A percentile compares a stretch with the other conserved stretches of the same genome.
Evolutionary conservation across 257 asterid species (phyloP).

Genomic region (Haberlea rhodopensis): DNA sequence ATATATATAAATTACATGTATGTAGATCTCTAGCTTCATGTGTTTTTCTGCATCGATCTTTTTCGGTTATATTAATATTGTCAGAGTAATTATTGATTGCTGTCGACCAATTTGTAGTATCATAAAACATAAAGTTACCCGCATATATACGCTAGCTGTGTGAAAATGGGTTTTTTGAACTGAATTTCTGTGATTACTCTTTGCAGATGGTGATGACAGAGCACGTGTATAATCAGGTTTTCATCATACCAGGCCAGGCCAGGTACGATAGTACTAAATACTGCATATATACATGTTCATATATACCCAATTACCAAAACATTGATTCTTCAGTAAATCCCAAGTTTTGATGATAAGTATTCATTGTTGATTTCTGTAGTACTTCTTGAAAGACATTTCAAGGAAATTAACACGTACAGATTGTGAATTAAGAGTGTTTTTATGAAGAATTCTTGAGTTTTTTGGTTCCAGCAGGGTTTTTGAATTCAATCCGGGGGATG

Average conservation of each 20-base stretch:
- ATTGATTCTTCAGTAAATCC: slow-evolving; percentile 22
- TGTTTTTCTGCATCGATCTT: background rate
- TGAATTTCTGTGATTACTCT: background rate
- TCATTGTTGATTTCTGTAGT: too few relatives aligned
- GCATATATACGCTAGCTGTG: background rate
- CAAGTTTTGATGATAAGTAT: too few relatives aligned
- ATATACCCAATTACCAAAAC: slow-evolving; percentile 31
- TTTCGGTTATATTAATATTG: too few relatives aligned
- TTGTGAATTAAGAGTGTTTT: background rate
- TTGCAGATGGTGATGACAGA: slow-evolving; percentile 46
- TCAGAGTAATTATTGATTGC: too few relatives aligned
- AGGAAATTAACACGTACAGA: background rate
- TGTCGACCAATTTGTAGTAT: too few relatives aligned
- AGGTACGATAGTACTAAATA: slow-evolving; percentile 39
- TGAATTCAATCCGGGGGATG: background rate
- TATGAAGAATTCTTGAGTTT: background rate
- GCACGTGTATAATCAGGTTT: slow-evolving; percentile 45
- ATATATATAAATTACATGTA: too few relatives aligned
- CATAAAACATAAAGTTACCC: background rate
- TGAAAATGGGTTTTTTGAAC: background rate
- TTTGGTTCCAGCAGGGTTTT: background rate
- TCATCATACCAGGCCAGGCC: slow-evolving; percentile 22
- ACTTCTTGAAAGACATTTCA: too few relatives aligned
- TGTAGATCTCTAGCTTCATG: too few relatives aligned
- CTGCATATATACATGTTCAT: background rate